phyloP scores from a whole-genome alignment of 2,329 filamentous ascomycete genomes.

The Fusarium palustre region DNA sequence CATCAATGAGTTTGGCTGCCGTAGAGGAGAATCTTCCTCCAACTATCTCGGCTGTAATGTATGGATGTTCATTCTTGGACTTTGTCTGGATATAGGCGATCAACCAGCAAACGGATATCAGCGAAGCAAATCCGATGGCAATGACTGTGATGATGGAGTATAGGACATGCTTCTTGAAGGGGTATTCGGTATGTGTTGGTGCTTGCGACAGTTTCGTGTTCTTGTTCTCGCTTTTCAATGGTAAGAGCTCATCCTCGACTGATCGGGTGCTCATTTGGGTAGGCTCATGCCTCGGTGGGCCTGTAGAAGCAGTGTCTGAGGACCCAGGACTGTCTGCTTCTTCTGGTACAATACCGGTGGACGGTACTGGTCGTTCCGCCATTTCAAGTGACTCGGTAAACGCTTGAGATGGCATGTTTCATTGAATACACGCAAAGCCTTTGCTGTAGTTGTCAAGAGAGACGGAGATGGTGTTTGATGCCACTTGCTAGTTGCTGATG shows the following conservation, averaged over 20 bases:
- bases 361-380: background rate
- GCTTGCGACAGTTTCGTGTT: background rate
- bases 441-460: too few relatives aligned
- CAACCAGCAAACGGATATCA: constrained; percentile 10
- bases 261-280: background rate
- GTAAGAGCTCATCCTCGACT: background rate
- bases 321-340: background rate
- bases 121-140: background rate
- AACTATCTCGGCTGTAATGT: constrained; percentile 18
- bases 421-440: background rate
- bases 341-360: background rate
- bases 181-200: background rate
- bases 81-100: constrained; percentile 16
- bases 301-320: background rate
- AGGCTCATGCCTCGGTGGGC: background rate
- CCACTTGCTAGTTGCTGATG: background rate
- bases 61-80: background rate
- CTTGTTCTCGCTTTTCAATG: background rate
- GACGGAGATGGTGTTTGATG: background rate
- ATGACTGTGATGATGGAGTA: constrained; percentile 20
- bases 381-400: background rate
- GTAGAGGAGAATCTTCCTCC: constrained; percentile 21
- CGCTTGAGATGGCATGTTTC: background rate
- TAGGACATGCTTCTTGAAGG: constrained; percentile 27
- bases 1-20: constrained; percentile 33